Percentiles rank a stretch among this genome's conserved stretches.
phyloP scores from a whole-genome alignment of 352 stramenopile species.

The Phytophthora hibernalis region DNA sequence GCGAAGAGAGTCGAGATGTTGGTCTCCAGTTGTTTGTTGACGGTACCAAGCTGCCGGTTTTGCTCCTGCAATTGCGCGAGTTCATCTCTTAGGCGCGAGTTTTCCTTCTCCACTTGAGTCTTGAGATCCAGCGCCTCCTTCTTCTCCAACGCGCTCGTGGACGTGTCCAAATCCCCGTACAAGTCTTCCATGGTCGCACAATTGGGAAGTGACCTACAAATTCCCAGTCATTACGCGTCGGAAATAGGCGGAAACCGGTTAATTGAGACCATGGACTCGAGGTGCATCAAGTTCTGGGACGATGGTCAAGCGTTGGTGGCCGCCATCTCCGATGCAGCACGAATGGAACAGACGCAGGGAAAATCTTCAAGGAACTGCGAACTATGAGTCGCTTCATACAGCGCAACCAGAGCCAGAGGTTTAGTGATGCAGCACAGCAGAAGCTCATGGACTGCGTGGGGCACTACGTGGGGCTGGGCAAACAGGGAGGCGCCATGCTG shows the following conservation, averaged over 20 bases:
- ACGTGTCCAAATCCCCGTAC: slow-evolving; percentile 87
- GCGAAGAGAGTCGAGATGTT: slow-evolving; percentile 83
- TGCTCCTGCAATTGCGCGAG: slow-evolving; percentile 68
- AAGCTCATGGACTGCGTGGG: slow-evolving; percentile 79
- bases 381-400: slow-evolving; percentile 82
- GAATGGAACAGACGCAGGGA: slow-evolving; percentile 44
- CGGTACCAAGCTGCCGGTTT: slow-evolving; percentile 65
- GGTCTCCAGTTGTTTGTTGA: slow-evolving; percentile 65
- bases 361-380: slow-evolving; percentile 76
- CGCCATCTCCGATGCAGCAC: slow-evolving; percentile 23
- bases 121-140: slow-evolving; percentile 69
- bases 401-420: slow-evolving; percentile 80
- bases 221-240: slow-evolving; percentile 19
- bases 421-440: slow-evolving; percentile 82
- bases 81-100: slow-evolving; percentile 54
- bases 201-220: slow-evolving; percentile 24
- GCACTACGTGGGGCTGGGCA: slow-evolving; percentile 70
- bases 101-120: slow-evolving; percentile 61
- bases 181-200: slow-evolving; percentile 52
- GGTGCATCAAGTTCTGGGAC: slow-evolving; percentile 83
- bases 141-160: slow-evolving; percentile 68
- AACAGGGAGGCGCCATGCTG: slow-evolving; percentile 53
- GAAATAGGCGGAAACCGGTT: slow-evolving; percentile 21
- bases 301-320: slow-evolving; percentile 68
- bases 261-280: slow-evolving; percentile 54